Evolutionary conservation across 768 basidiomycete species (phyloP), one percentile per base, ranked within the genome.

Genomic region (Collybia sordida): DNA sequence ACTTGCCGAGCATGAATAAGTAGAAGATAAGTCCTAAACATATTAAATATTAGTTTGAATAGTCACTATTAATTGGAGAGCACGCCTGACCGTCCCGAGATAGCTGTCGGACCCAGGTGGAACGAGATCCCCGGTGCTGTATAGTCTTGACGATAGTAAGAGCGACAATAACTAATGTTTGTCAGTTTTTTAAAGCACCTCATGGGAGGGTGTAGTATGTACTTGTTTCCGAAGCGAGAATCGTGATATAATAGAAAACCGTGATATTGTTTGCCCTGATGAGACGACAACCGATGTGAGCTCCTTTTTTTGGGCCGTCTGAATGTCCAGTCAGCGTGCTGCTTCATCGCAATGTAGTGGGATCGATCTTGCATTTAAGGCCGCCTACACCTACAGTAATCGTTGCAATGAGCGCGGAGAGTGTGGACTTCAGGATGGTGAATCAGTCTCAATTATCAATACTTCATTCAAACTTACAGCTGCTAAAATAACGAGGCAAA

Each of bases 1-100:
- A 44, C 50, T 17, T 25, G 47, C 50, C 36, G 28, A 52, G 42
- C 38, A 52, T 35, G 27, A 39, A 52, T 6, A 52, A 7, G 23
- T 52, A 52, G 39, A 52, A 52, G 3, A 39, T 19, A 18, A 45
- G 34, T 15, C 50, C 50, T 52, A 27, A 2, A 31, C 3, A 31
- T 31, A 12, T 31, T 4, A 22, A 8, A 3, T 22, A n/a, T 21
- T 23, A 7, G 27, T 34, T 34, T 7, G 21, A n/a, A 27, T n/a
- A 9, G 18, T 21, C 15, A 47, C 14, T 6, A 23, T 22, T 23
- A 24, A 23, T 23, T 24, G n/a, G n/a, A 15, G 14, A 31, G 31
- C 17, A 14, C 15, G 7, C 34, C 38, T 39, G 17, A 47, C 50
- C 50, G 22, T 41, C 31, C 28, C 38, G 22, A 23, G 45, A 52